Base-by-base conservation (phyloP, 805 yeast genomes). In the Candida alai region DNA sequence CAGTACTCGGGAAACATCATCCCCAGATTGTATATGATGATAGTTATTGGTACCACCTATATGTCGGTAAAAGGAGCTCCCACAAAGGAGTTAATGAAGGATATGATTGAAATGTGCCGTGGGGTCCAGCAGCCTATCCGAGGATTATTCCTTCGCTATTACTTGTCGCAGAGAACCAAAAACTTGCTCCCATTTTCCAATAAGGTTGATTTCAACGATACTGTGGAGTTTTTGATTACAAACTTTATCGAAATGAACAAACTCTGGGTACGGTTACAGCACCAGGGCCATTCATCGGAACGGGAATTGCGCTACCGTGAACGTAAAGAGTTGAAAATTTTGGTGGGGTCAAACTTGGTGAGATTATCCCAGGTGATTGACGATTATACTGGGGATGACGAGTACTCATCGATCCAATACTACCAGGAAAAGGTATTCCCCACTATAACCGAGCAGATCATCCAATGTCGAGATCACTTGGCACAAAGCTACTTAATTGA, bases 171-270 rank as follows among this genome's bases (percentile, higher is more conserved):
- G 54, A 68, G 89, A 45, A 82, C 86, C 11, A 83, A 88, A 40
- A 80, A 78, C 50, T 60, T 74, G 42, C 57, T 81, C 37, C 84
- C 84, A 6, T 42, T 66, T 31, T 35, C 47, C 8, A 55, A 43
- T 21, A 48, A 45, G 19, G 52, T 24, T 46, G 75, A 73, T 45
- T 63, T 81, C 31, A 64, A 73, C 30, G 88, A 82, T 42, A 78
- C 89, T 2, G 82, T 87, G 26, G 78, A 80, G 38, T 90, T 89
- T 51, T 74, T 89, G 22, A 71, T 86, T 34, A 76, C 85, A 13
- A 93, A 93, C 56, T 93, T 93, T 56, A 79, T 90, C 37, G 98
- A 93, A 56, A 93, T 93, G 98, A 93, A 93, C 65, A 93, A 93
- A 58, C 68, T 93, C 30, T 93, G 98, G 98, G 97, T 93, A 4